Evolutionary conservation across 140 eudicot species (phyloP), one percentile per base, ranked within the genome.

Genomic region (Senecio squalidus): DNA sequence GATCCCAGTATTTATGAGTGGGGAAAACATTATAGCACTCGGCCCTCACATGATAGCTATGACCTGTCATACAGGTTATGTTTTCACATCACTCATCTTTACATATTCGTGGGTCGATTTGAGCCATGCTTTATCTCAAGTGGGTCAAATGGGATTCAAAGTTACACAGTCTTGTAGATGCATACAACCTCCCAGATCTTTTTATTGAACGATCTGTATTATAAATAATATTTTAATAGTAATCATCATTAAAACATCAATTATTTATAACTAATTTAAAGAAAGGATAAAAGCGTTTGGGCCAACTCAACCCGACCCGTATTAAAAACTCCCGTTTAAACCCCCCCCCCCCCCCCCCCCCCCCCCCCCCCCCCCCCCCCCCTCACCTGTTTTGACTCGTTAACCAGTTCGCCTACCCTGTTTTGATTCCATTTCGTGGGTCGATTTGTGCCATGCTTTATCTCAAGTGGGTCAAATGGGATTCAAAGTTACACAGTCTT

Each of bases 11-110:
- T 63, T 70, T 72, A 80, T 77, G 86, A 71, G 43, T 53, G 78
- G 71, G 77, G 57, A 15, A 70, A 34, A 23, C 85, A 62, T 24
- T 70, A 76, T 33, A 64, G 41, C 46, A 68, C 70, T 52, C 84
- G 67, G 36, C 58, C 82, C 16, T 82, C 62, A 24, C 80, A 74
- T 53, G 55, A 74, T 43, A 59, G 63, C 66, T 41, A 57, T 70
- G 55, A 57, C 76, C 73, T 30, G 24, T 67, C 86, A 38, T 74
- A 21, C 60, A 89, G 93, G 97, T 89, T 67, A 70, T 60, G 41
- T 28, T 45, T 39, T 40, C 53, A 47, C 49, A 25, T 57, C 34
- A 36, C 16, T 68, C 28, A 56, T 63, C 23, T 26, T 60, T 49
- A 29, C 53, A 11, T 39, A 38, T 52, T 39, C 10, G 16, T 26